These are phyloP conservation scores for Rehmannia glutinosa DNA, from an alignment of 257 asterid species.

Conservation along the genomic window DNA sequence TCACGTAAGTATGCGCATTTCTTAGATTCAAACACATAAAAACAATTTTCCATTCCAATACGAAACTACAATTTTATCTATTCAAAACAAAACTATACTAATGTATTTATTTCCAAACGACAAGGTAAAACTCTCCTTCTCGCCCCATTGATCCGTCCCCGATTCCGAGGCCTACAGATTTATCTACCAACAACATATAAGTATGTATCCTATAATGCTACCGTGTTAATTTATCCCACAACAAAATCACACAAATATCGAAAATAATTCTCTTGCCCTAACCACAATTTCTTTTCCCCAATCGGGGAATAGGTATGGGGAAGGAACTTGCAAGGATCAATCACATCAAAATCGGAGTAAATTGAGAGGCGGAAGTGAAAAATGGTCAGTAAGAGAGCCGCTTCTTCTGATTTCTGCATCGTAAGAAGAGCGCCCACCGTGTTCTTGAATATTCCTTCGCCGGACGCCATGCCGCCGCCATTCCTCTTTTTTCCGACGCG, in stretches of 20 bases:
- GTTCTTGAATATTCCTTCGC: conserved; percentile 75
- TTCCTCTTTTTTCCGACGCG: conserved; percentile 18
- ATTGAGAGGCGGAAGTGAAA: conserved; percentile 84
- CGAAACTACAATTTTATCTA: too few relatives aligned
- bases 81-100: too few relatives aligned
- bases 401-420: conserved; percentile 83
- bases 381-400: conserved; percentile 81
- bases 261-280: neutral
- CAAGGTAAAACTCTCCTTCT: too few relatives aligned
- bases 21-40: too few relatives aligned
- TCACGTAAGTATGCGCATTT: too few relatives aligned
- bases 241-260: neutral
- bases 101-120: too few relatives aligned
- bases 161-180: too few relatives aligned
- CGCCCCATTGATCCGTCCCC: too few relatives aligned
- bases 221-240: neutral
- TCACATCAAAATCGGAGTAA: conserved; percentile 58
- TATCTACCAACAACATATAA: neutral
- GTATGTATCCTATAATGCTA: neutral
- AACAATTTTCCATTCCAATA: too few relatives aligned
- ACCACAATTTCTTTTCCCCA: too few relatives aligned
- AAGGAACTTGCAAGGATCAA: conserved; percentile 47
- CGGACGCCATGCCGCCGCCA: conserved; percentile 30
- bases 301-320: conserved; percentile 65
- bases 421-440: conserved; percentile 83